phyloP scores from a whole-genome alignment of 352 stramenopile genomes.

The Plasmopara halstedii region DNA sequence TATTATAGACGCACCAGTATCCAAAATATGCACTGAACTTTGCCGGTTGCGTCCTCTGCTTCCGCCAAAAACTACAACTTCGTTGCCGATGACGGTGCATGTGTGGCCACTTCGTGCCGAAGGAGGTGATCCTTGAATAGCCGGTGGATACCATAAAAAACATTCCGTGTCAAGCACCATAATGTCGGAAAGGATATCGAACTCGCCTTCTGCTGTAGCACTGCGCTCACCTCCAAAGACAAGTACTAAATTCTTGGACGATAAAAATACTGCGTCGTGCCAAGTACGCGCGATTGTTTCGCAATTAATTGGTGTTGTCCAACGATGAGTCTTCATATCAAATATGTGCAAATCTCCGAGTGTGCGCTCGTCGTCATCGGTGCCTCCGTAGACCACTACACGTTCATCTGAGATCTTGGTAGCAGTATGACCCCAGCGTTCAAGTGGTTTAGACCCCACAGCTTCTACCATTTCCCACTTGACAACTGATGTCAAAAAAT shows the following conservation, averaged over 20 bases:
- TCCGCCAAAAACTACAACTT: conserved; percentile 77
- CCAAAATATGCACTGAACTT: conserved; percentile 67
- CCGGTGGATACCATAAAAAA: conserved; percentile 90
- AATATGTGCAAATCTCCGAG: conserved; percentile 85
- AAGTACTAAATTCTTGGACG: conserved; percentile 83
- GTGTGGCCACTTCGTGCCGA: conserved; percentile 63
- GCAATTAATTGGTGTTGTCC: conserved; percentile 84
- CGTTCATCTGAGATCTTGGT: conserved; percentile 83
- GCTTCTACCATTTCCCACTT: conserved; percentile 37
- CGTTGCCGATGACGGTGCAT: conserved; percentile 62
- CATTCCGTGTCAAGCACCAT: conserved; percentile 92
- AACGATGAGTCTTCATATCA: conserved; percentile 63
- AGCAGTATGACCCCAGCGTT: conserved; percentile 87
- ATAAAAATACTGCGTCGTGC: conserved; percentile 88
- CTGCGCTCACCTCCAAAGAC: conserved; percentile 89
- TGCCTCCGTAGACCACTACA: conserved; percentile 89
- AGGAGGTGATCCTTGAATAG: conserved; percentile 60
- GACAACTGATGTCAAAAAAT: conserved; percentile 9
- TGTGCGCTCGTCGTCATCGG: conserved; percentile 77
- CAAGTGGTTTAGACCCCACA: conserved; percentile 24
- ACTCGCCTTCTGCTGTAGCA: conserved; percentile 39
- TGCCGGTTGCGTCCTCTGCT: conserved; percentile 61
- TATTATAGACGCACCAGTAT: conserved; percentile 37
- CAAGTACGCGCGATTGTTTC: conserved; percentile 83
- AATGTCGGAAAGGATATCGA: conserved; percentile 74